Evolutionary conservation across 352 stramenopile species (phyloP).

Genomic region (Globisporangium spiculum): DNA sequence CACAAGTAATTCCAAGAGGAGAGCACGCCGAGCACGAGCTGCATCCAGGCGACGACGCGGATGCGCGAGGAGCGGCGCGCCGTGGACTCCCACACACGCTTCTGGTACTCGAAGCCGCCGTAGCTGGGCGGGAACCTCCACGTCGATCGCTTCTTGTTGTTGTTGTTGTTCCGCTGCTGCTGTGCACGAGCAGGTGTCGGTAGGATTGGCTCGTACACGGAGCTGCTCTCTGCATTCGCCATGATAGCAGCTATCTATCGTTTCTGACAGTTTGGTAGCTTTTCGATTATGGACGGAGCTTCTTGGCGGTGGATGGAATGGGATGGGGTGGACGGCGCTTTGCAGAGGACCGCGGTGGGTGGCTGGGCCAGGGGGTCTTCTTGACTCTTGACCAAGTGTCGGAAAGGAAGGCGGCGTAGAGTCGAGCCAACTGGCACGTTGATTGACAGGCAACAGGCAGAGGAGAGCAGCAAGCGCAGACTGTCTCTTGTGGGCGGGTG

Average conservation of each 20-base stretch:
- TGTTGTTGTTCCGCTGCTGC: background rate
- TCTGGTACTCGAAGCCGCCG: conserved; percentile 78
- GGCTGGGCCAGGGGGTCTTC: background rate
- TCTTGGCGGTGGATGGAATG: background rate
- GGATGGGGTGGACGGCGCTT: background rate
- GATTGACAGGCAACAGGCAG: background rate
- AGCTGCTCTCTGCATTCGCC: conserved; percentile 1
- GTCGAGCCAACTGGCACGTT: background rate
- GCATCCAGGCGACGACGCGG: conserved; percentile 52
- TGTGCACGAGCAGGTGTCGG: conserved; percentile 4
- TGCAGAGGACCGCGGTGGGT: background rate
- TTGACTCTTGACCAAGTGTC: conserved; percentile 3
- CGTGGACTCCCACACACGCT: conserved; percentile 65
- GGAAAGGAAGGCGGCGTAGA: conserved; percentile 10
- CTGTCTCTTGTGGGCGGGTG: conserved; percentile 1
- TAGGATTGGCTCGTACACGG: conserved; percentile 14
- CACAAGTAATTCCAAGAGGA: conserved; percentile 73
- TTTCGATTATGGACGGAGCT: background rate
- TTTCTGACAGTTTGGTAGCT: background rate
- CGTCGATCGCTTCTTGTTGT: background rate
- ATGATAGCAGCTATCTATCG: background rate
- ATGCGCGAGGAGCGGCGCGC: conserved; percentile 62
- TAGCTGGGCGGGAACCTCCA: conserved; percentile 25
- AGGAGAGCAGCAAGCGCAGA: background rate
- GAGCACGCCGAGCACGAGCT: conserved; percentile 57